These are phyloP conservation scores for Gymnopilus junonius DNA, from an alignment of 768 basidiomycete genomes.

Conservation along the genomic window DNA sequence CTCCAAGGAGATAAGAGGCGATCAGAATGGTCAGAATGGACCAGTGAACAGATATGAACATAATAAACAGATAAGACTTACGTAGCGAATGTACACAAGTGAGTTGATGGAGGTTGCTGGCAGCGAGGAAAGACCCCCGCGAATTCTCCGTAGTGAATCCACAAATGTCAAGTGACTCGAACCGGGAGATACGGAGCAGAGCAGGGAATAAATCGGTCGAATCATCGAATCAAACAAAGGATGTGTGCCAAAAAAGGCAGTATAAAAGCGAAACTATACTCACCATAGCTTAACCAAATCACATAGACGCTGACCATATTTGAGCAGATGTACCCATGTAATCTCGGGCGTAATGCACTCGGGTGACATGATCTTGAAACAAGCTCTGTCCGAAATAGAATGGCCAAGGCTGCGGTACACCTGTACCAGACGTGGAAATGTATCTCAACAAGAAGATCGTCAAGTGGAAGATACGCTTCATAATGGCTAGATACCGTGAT, in stretches of 20 bases:
- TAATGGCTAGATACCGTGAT: background rate
- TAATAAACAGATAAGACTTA: background rate
- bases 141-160: background rate
- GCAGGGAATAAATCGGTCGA: background rate
- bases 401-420: background rate
- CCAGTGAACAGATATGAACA: background rate
- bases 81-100: background rate
- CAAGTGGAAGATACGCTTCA: background rate
- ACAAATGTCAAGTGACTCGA: background rate
- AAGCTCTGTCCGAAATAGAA: background rate
- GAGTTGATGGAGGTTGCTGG: slow-evolving; percentile 1
- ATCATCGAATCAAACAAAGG: background rate
- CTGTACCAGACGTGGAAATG: background rate
- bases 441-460: background rate
- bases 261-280: background rate
- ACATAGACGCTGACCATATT: background rate
- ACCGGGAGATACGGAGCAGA: background rate
- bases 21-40: background rate
- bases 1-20: slow-evolving; percentile 1
- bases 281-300: background rate
- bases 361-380: background rate
- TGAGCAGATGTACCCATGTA: background rate
- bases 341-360: background rate
- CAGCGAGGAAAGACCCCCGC: background rate
- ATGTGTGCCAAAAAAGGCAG: background rate